These are phyloP conservation scores for Sextonia rubra DNA, from an alignment of 164 flowering plant species.

Conservation along the genomic window DNA sequence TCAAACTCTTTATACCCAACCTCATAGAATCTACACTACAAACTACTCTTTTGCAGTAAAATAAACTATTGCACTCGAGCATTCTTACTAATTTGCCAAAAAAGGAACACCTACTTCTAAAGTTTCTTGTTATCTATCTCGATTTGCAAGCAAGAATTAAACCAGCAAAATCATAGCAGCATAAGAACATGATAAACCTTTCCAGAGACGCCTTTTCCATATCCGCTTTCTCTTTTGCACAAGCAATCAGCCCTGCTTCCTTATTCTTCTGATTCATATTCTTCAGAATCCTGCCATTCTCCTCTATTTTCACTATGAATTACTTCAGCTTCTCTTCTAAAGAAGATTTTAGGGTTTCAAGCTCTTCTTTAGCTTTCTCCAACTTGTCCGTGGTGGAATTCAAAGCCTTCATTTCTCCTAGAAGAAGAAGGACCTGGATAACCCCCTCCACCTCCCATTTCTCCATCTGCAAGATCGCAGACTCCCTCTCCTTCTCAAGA, in stretches of 20 bases:
- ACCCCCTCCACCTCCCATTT: slow-evolving; percentile 14
- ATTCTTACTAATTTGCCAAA: no score
- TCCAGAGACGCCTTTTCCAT: slow-evolving; percentile 25
- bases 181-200: not conserved
- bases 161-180: slow-evolving; percentile 1
- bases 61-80: no score
- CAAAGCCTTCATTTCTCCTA: slow-evolving; percentile 21
- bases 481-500: no score
- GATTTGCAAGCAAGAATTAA: not conserved
- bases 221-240: not conserved
- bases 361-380: slow-evolving; percentile 19
- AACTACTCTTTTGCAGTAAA: no score
- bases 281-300: slow-evolving; percentile 25
- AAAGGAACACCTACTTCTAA: not conserved
- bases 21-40: no score
- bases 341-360: slow-evolving; percentile 14
- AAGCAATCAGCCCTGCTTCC: not conserved
- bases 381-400: slow-evolving; percentile 10
- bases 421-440: slow-evolving; percentile 11
- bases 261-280: slow-evolving; percentile 22
- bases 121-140: not conserved
- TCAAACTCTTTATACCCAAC: no score
- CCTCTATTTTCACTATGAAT: slow-evolving; percentile 1
- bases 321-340: no score
- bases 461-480: slow-evolving; percentile 17